Base-by-base conservation (phyloP, 805 yeast genomes). In the Tetrapisispora iriomotensis region DNA sequence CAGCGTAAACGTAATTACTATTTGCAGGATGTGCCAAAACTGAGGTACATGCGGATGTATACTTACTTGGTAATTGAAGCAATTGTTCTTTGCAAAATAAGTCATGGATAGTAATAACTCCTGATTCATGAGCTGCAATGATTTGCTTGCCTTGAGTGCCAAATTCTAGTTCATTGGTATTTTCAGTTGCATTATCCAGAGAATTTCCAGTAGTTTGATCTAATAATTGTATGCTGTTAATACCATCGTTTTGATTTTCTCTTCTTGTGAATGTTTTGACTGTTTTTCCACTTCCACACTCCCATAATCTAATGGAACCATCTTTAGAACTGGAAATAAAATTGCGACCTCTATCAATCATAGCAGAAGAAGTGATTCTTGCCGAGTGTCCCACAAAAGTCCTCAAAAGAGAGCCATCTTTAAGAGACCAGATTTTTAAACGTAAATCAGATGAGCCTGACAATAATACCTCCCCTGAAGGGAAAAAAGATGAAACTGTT, bases 261-360 rank as follows among this genome's bases (percentile, higher is more conserved):
- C 49, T 53, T 28, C 73, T 62, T 7, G 49, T 44, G 37, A 74
- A 66, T 27, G 63, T 57, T 48, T 68, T 60, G 4, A 80, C 51
- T 8, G 59, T 49, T 15, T 50, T 38, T 1, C 79, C 85, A 1
- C 70, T 50, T 0, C 82, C 79, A 54, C 85, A 74, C 48, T 82
- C 90, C 88, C 87, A 82, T 27, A 84, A 51, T 31, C 61, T 66
- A 1, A 79, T 63, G 0, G 72, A 51, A 1, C 84, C 84, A 53
- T 76, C 83, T 4, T 45, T 37, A 6, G 75, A 68, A 9, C 77
- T 62, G 6, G 80, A 70, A 15, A 80, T 45, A 42, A 84, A 63
- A 51, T 82, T 82, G 29, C 90, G 61, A 1, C 94, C 94, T 14
- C 72, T 61, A 0, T 77, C 87, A 15, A 82, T 60, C 44, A 79